Percentiles rank a stretch among this genome's conserved stretches.
Conservation (phyloP, 768 basidiomycete species). For the Lactarius sp. region DNA sequence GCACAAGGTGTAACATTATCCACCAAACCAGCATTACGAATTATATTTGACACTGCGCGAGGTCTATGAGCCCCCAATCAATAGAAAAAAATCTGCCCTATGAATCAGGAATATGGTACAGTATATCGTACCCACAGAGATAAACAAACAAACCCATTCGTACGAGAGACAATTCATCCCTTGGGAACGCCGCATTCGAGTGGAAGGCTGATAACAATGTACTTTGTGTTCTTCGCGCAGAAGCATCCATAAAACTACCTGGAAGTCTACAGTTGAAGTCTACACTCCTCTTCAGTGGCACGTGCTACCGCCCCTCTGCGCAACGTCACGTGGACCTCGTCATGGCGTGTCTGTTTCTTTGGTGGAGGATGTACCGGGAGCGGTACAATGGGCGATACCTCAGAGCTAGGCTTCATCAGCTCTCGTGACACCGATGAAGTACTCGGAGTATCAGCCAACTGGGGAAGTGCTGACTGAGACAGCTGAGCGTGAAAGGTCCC, state of each 20-base stretch:
- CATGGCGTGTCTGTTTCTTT: not conserved
- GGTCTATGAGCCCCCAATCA: not conserved
- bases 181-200: not conserved
- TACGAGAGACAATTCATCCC: not conserved
- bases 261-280: no score
- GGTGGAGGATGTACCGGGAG: not conserved
- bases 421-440: not conserved
- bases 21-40: not conserved
- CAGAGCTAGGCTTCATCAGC: not conserved
- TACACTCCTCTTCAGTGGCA: no score
- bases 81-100: not conserved
- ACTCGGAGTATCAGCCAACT: not conserved
- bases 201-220: not conserved
- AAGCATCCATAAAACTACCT: not conserved
- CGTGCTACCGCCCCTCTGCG: constrained; percentile 16
- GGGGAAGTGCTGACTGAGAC: constrained; percentile 17
- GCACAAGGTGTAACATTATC: no score
- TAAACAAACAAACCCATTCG: constrained; percentile 8
- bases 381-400: not conserved
- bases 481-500: constrained; percentile 28
- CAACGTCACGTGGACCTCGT: not conserved
- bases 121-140: constrained; percentile 1
- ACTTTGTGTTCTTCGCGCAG: no score
- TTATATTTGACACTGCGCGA: not conserved
- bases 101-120: not conserved